Evolutionary conservation across 2,329 filamentous ascomycete species (phyloP).

Genomic region (Ceratocystis harringtonii): DNA sequence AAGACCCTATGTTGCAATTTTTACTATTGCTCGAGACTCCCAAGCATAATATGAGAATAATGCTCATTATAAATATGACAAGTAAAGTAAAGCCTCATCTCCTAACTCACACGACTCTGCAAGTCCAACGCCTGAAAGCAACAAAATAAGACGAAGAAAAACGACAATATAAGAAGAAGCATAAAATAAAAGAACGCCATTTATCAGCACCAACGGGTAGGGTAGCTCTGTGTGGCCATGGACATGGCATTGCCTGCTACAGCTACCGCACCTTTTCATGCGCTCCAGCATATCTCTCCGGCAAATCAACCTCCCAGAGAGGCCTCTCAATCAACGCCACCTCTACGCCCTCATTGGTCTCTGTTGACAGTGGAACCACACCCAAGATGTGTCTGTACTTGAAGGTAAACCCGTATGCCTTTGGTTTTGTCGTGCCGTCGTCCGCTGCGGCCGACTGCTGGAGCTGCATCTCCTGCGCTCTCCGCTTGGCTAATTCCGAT

Average conservation of each 20-base stretch:
- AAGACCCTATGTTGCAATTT: too few species aligned
- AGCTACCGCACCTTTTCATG: constrained; percentile 12
- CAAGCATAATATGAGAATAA: background rate
- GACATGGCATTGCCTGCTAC: background rate
- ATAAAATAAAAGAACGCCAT: background rate
- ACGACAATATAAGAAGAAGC: background rate
- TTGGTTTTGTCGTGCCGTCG: constrained; percentile 18
- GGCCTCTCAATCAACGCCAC: constrained; percentile 82
- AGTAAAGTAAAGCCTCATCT: background rate
- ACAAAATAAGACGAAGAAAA: background rate
- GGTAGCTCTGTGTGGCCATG: background rate
- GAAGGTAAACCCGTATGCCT: constrained; percentile 62
- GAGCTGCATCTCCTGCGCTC: constrained; percentile 13
- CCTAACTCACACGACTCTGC: background rate
- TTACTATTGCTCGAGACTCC: background rate
- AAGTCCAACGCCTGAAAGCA: background rate
- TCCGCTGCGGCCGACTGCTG: constrained; percentile 22
- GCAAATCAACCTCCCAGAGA: constrained; percentile 64
- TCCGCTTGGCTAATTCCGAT: constrained; percentile 9
- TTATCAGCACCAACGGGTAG: background rate
- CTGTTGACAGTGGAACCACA: constrained; percentile 33
- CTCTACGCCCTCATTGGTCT: constrained; percentile 40
- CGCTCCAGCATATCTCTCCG: constrained; percentile 42
- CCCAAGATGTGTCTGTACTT: constrained; percentile 92
- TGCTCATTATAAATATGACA: background rate